Evolutionary conservation across 2,329 filamentous ascomycete genomes (phyloP).

Genomic region (Diaporthe sp.): DNA sequence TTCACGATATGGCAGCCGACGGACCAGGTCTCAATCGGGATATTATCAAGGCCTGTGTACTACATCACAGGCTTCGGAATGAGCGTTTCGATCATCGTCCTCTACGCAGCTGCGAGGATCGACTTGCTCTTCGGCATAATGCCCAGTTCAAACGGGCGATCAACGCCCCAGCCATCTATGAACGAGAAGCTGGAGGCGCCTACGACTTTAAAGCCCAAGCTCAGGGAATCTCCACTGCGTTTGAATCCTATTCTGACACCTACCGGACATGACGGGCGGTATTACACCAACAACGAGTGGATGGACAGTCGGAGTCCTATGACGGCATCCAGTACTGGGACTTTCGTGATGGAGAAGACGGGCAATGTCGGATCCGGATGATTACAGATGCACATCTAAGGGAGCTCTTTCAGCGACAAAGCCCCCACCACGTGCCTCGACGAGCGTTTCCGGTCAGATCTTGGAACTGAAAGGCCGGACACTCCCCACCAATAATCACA

Average conservation of each 20-base stretch:
- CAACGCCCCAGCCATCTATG: not conserved
- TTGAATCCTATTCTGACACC: slow-evolving; percentile 22
- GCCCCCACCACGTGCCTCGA: no score
- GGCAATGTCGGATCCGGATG: not conserved
- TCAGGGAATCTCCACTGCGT: slow-evolving; percentile 6
- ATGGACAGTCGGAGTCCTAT: not conserved
- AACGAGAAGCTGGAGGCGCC: not conserved
- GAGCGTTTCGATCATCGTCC: slow-evolving; percentile 10
- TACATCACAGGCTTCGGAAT: slow-evolving; percentile 27
- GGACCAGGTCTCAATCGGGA: not conserved
- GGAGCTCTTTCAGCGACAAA: not conserved
- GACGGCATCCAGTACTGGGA: slow-evolving; percentile 7
- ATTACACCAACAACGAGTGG: not conserved
- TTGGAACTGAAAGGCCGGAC: not conserved
- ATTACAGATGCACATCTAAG: not conserved
- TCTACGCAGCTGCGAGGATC: slow-evolving; percentile 21
- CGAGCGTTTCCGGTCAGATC: not conserved
- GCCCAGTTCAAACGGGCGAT: slow-evolving; percentile 4
- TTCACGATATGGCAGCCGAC: slow-evolving; percentile 24
- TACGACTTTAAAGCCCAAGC: not conserved
- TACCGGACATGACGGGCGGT: slow-evolving; percentile 4
- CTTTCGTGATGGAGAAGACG: not conserved
- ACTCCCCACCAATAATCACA: not conserved
- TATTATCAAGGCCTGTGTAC: slow-evolving; percentile 18
- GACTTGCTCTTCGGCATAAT: slow-evolving; percentile 23